Evolutionary conservation across 371 early-diverging fungal species (phyloP).

Genomic region (Mortierella sp.): DNA sequence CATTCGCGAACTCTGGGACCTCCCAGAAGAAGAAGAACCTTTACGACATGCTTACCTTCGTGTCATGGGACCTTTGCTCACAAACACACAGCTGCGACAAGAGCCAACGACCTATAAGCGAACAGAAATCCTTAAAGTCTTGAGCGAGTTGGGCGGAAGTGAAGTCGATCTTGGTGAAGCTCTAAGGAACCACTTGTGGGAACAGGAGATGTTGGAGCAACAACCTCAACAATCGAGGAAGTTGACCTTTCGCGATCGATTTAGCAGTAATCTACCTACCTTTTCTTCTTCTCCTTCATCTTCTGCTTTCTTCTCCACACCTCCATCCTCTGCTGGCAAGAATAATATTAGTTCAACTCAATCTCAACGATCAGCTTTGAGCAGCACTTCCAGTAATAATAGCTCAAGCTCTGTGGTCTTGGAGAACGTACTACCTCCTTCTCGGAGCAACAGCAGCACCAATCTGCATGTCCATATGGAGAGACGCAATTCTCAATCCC

Average conservation of each 20-base stretch:
- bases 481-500: constrained; percentile 3
- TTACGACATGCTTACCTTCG: constrained; percentile 82
- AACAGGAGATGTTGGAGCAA: constrained; percentile 36
- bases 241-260: constrained; percentile 35
- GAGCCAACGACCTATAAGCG: constrained; percentile 64
- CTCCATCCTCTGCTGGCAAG: background rate
- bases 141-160: constrained; percentile 50
- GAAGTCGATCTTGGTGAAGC: constrained; percentile 18
- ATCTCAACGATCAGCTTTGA: background rate
- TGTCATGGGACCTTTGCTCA: constrained; percentile 78
- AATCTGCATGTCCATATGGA: constrained; percentile 24
- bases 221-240: constrained; percentile 8
- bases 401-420: constrained; percentile 14
- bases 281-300: background rate
- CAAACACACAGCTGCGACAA: constrained; percentile 68
- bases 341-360: background rate
- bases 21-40: constrained; percentile 80
- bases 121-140: constrained; percentile 59
- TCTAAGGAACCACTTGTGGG: constrained; percentile 28
- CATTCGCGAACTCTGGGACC: constrained; percentile 79
- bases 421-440: constrained; percentile 27
- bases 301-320: background rate
- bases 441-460: constrained; percentile 24
- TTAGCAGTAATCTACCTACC: constrained; percentile 10
- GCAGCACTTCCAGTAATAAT: background rate